phyloP scores from a whole-genome alignment of 441 rosid genomes.

The Aleurites moluccanus region DNA sequence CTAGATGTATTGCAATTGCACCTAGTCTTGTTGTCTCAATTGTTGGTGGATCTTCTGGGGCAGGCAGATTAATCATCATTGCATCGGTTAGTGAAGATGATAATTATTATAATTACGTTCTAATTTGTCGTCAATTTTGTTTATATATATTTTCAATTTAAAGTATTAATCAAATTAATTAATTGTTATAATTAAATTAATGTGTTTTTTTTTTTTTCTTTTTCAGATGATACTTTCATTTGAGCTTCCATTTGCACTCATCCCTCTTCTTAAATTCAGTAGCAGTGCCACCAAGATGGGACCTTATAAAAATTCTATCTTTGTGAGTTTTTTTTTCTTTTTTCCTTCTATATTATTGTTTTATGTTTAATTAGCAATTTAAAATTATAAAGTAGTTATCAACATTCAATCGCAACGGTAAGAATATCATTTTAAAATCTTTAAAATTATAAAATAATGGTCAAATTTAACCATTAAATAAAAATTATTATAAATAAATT shows the following conservation, averaged over 20 bases:
- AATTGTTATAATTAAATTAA: neutral
- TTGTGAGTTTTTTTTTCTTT: constrained; percentile 34
- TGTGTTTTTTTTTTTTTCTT: too few species aligned
- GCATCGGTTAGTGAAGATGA: constrained; percentile 4
- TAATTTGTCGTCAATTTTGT: neutral
- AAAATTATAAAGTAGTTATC: too few species aligned
- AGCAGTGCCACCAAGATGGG: constrained; percentile 64
- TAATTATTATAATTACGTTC: too few species aligned
- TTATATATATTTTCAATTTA: neutral
- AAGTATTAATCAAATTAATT: neutral
- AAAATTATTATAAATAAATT: too few species aligned
- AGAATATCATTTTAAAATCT: too few species aligned
- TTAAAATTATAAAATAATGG: too few species aligned
- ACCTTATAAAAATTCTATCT: constrained; percentile 61
- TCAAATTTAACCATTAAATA: too few species aligned
- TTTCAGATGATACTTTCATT: neutral
- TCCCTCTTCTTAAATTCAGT: constrained; percentile 33
- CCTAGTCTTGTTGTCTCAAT: constrained; percentile 1
- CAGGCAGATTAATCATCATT: constrained; percentile 9
- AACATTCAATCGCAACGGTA: too few species aligned
- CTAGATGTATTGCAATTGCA: neutral
- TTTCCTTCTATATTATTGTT: neutral
- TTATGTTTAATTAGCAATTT: too few species aligned
- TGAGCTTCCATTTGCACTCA: constrained; percentile 11
- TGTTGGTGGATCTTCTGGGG: neutral